Base-by-base conservation (phyloP, 78 protist genomes). In the Dictyostelium capitatum region DNA sequence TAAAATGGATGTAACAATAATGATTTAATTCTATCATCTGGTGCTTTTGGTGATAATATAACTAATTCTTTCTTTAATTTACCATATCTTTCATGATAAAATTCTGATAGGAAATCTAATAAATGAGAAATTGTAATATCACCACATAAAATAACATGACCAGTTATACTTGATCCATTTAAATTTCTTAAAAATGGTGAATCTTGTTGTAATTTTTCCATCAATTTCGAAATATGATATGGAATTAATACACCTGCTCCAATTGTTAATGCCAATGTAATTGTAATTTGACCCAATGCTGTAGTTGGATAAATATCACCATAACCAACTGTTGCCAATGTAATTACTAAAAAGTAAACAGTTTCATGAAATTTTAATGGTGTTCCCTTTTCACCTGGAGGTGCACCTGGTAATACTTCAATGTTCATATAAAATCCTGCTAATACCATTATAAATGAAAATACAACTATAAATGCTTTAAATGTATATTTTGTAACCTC, bases 161-260 rank as follows among this genome's bases (percentile, higher is more conserved):
- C 93, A 51, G 93, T 78, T 41, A 87, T 80, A 25, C 84, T 43
- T 51, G 93, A 75, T 51, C 84, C 77, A 64, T 83, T 77, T 77
- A 87, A 77, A 50, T 87, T 87, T 77, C 93, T 87, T 65, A 87
- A 65, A 64, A 77, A 87, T 77, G 93, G 93, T n/a, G 93, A 87
- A 65, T 87, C 93, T 87, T 87, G 93, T 77, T 87, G 93, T 77
- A 87, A 77, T n/a, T 87, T 87, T 43, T 87, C 93, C 93, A 87
- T 87, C 19, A 87, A 62, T 87, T 74, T 77, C 9, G 93, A 87
- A 2, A 87, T 80, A 15, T 87, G 93, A 62, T 87, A 87, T 14
- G 93, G 93, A 78, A 87, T 87, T 50, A 87, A 51, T 19, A 87
- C 93, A 77, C 93, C 93, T 7, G 93, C 93, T 65, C 93, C 93